phyloP scores from a whole-genome alignment of 78 protist species.

The Blattamonas nauphoetae region DNA sequence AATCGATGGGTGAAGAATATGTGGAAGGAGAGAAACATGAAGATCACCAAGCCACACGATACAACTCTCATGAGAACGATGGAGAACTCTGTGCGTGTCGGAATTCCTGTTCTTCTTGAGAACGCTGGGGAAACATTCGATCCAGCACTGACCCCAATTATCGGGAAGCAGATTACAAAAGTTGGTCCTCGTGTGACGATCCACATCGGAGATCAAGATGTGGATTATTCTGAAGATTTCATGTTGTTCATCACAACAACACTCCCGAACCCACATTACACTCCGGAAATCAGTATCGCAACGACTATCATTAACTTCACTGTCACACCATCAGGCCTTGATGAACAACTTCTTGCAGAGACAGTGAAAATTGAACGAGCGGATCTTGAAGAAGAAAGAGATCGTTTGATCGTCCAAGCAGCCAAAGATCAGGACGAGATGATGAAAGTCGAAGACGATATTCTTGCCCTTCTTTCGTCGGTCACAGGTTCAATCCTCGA shows the following conservation, averaged over 20 bases:
- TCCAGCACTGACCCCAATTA: conserved; percentile 49
- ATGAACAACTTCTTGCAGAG: conserved; percentile 46
- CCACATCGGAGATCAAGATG: conserved; percentile 32
- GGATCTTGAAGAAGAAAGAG: conserved; percentile 37
- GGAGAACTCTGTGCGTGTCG: conserved; percentile 40
- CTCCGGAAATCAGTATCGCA: conserved; percentile 48
- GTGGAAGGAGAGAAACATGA: conserved; percentile 19
- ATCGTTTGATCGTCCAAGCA: conserved; percentile 27
- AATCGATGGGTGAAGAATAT: conserved; percentile 28
- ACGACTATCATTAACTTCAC: conserved; percentile 55
- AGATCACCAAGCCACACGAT: conserved; percentile 24
- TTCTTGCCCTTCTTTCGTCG: conserved; percentile 40
- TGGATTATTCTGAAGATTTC: conserved; percentile 44
- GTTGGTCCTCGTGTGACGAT: neutral
- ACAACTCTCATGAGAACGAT: conserved; percentile 22
- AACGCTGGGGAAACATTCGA: conserved; percentile 42
- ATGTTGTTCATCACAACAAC: conserved; percentile 41
- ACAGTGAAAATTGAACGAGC: conserved; percentile 38
- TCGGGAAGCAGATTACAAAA: conserved; percentile 18
- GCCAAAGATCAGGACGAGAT: conserved; percentile 30
- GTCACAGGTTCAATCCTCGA: conserved; percentile 48
- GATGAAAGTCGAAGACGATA: conserved; percentile 37
- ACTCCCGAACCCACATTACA: conserved; percentile 49
- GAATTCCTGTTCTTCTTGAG: conserved; percentile 52
- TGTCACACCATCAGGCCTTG: conserved; percentile 49